These are phyloP conservation scores for Scolecobasidium constrictum DNA, from an alignment of 2,329 filamentous ascomycete genomes.

Conservation along the genomic window DNA sequence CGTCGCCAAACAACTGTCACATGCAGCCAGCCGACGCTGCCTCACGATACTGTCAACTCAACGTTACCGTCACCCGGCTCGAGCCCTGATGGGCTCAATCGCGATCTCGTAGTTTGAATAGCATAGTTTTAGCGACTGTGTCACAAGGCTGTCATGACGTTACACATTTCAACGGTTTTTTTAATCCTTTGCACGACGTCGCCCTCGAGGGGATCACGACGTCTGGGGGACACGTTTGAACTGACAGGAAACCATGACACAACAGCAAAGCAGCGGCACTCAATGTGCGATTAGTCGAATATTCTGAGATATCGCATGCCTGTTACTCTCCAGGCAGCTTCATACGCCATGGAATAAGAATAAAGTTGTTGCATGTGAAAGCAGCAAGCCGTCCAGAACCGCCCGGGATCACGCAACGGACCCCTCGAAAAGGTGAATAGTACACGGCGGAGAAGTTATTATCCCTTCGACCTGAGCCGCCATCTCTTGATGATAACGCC, in stretches of 20 bases:
- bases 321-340: not conserved
- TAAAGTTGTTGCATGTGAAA: not conserved
- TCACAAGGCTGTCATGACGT: not conserved
- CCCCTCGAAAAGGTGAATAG: not conserved
- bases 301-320: not conserved
- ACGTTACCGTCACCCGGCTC: too few species aligned
- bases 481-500: too few species aligned
- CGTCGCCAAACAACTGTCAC: not conserved
- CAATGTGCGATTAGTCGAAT: slow-evolving; percentile 1
- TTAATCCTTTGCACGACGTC: not conserved
- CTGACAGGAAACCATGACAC: not conserved
- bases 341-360: not conserved
- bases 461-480: too few species aligned
- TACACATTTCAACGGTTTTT: slow-evolving; percentile 4
- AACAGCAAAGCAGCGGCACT: not conserved
- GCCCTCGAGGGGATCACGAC: too few species aligned
- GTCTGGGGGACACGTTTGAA: too few species aligned
- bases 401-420: not conserved
- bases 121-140: not conserved
- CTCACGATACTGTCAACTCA: too few species aligned
- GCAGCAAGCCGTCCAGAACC: not conserved
- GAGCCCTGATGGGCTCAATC: too few species aligned
- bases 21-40: not conserved
- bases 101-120: too few species aligned
- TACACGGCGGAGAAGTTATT: too few species aligned